Evolutionary conservation across 2,329 filamentous ascomycete genomes (phyloP).

Genomic region (Alternaria hordeiaustralica): DNA sequence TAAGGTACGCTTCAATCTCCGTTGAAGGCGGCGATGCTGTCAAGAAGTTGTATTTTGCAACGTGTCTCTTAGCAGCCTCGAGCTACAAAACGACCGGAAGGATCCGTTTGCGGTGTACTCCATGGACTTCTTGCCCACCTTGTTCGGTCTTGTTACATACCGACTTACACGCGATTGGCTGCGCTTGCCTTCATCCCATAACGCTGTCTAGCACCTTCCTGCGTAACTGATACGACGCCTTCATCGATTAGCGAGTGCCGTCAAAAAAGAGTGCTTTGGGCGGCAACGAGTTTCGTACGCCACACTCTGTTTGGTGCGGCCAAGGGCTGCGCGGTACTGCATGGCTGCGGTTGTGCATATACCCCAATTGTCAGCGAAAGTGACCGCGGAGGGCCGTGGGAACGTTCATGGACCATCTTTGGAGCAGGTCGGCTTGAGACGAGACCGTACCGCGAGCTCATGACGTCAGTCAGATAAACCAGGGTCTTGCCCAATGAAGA

Average conservation of each 20-base stretch:
- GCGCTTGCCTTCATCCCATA: background rate
- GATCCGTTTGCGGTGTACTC: background rate
- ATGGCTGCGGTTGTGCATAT: background rate
- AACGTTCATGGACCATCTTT: background rate
- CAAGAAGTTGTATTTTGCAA: background rate
- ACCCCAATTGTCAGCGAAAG: background rate
- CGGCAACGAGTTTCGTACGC: background rate
- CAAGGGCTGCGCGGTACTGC: background rate
- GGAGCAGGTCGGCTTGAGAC: background rate
- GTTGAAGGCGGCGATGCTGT: background rate
- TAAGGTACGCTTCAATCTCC: background rate
- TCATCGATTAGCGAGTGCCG: background rate
- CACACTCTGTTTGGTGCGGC: background rate
- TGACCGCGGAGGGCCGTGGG: background rate
- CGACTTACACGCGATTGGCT: background rate
- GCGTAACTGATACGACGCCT: background rate
- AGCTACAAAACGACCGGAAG: background rate
- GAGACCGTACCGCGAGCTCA: background rate
- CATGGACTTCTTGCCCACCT: background rate
- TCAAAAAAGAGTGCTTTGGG: background rate
- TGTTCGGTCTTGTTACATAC: background rate
- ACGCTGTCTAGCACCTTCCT: background rate
- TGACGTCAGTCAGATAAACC: background rate
- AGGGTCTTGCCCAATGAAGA: background rate
- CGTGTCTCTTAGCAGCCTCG: background rate